phyloP scores from a whole-genome alignment of 139 green algal genomes.

The Chloropicon primus region DNA sequence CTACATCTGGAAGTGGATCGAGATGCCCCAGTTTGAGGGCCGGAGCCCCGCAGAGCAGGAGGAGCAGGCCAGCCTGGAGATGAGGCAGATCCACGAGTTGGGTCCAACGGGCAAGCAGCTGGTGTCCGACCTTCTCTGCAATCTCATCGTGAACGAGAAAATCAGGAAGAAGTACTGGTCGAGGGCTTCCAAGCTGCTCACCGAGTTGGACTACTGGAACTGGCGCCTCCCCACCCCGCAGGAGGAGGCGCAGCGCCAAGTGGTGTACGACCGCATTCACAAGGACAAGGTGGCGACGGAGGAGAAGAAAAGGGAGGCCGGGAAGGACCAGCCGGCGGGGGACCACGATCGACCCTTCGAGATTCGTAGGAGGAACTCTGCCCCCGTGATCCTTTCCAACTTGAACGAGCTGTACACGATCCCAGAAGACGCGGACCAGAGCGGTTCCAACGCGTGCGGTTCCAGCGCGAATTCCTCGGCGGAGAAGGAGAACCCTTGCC shows the following conservation, averaged over 20 bases:
- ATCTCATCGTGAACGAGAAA: not conserved
- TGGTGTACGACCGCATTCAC: not conserved
- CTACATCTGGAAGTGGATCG: not conserved
- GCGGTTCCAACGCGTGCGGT: too few relatives aligned
- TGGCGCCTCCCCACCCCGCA: not conserved
- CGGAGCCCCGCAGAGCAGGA: not conserved
- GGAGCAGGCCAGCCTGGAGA: not conserved
- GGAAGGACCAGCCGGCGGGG: too few relatives aligned
- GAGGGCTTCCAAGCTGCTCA: not conserved
- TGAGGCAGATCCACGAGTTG: not conserved
- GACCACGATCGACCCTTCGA: too few relatives aligned
- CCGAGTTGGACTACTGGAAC: not conserved
- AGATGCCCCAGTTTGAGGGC: not conserved
- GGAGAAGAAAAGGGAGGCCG: too few relatives aligned
- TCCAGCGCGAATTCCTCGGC: too few relatives aligned
- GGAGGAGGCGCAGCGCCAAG: not conserved
- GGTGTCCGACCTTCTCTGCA: not conserved
- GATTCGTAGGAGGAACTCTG: not conserved
- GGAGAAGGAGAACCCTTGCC: not conserved
- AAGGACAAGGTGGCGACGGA: too few relatives aligned
- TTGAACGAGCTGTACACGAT: not conserved
- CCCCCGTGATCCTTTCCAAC: not conserved
- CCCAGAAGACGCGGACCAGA: not conserved
- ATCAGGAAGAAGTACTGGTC: not conserved
- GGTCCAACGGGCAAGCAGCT: not conserved